Conservation (phyloP, 495 filamentous ascomycete species). For the Podospora didyma region DNA sequence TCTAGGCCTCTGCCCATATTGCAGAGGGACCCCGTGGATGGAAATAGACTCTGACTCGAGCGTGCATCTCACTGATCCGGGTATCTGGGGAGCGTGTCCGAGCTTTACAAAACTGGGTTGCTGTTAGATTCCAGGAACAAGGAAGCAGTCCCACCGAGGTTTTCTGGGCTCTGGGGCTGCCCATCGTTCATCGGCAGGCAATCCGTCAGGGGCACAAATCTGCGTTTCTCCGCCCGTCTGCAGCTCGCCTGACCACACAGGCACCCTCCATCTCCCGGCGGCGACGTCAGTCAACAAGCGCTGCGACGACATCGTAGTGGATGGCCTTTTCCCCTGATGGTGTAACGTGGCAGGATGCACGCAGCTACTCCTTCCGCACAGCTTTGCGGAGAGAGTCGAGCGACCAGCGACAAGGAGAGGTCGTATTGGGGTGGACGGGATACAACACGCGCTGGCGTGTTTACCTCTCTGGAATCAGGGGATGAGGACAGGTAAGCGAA, state of each 20-base stretch:
- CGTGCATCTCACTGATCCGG: conserved; percentile 9
- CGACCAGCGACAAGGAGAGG: too few relatives aligned
- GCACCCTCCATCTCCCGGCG: neutral
- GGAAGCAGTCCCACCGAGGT: conserved; percentile 6
- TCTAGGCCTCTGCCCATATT: neutral
- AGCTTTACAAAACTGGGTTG: neutral
- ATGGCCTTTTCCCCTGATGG: too few relatives aligned
- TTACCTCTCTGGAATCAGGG: too few relatives aligned
- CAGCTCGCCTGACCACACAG: neutral
- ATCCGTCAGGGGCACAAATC: conserved; percentile 5
- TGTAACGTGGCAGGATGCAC: too few relatives aligned
- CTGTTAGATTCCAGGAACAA: conserved; percentile 15
- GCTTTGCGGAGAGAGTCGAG: too few relatives aligned
- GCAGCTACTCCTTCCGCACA: too few relatives aligned
- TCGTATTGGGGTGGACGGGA: too few relatives aligned
- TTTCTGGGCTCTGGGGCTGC: neutral
- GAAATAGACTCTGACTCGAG: conserved; percentile 24
- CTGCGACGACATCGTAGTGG: too few relatives aligned
- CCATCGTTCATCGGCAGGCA: neutral
- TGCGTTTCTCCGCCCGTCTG: neutral
- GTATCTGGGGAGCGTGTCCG: conserved; percentile 15
- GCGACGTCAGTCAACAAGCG: too few relatives aligned
- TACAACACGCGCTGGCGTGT: too few relatives aligned
- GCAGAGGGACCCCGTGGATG: neutral
- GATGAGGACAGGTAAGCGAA: neutral